phyloP scores from a whole-genome alignment of 768 basidiomycete genomes.

The Termitomyces sp. region DNA sequence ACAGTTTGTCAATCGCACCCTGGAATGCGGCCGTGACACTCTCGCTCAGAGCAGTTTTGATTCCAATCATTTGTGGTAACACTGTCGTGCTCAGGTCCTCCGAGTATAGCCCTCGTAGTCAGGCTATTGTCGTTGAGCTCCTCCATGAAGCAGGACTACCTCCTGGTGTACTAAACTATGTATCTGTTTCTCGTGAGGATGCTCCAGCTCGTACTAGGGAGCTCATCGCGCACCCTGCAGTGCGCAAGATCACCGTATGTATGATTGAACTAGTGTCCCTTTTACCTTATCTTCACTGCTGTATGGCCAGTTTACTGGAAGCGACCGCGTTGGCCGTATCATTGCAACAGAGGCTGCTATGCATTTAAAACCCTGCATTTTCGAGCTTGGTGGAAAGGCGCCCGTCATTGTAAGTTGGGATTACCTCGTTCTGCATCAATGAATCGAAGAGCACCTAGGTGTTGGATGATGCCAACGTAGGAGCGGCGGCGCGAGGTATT shows the following conservation, averaged over 20 bases:
- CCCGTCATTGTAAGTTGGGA: conserved; percentile 39
- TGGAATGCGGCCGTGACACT: conserved; percentile 51
- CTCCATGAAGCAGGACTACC: conserved; percentile 59
- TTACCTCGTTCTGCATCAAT: background rate
- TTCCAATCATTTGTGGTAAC: conserved; percentile 51
- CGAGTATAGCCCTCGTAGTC: conserved; percentile 43
- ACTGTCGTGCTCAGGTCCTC: conserved; percentile 50
- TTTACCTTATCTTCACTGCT: background rate
- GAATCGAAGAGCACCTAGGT: conserved; percentile 25
- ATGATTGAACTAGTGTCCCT: background rate
- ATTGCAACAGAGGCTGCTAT: conserved; percentile 52
- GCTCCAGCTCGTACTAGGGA: conserved; percentile 40
- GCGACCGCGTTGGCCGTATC: conserved; percentile 46
- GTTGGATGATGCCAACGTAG: conserved; percentile 46
- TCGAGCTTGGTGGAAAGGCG: conserved; percentile 54
- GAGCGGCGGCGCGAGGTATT: conserved; percentile 46
- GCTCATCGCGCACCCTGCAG: conserved; percentile 48
- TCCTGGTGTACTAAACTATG: conserved; percentile 50
- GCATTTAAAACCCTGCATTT: conserved; percentile 46
- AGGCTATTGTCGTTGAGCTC: conserved; percentile 38
- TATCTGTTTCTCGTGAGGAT: conserved; percentile 39
- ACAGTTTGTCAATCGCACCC: conserved; percentile 46
- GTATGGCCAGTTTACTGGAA: conserved; percentile 44
- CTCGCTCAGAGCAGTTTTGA: conserved; percentile 36
- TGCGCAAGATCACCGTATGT: conserved; percentile 49